Evolutionary conservation across 371 early-diverging fungal genomes (phyloP).

Genomic region (Amoeboaphelidium occidentale): DNA sequence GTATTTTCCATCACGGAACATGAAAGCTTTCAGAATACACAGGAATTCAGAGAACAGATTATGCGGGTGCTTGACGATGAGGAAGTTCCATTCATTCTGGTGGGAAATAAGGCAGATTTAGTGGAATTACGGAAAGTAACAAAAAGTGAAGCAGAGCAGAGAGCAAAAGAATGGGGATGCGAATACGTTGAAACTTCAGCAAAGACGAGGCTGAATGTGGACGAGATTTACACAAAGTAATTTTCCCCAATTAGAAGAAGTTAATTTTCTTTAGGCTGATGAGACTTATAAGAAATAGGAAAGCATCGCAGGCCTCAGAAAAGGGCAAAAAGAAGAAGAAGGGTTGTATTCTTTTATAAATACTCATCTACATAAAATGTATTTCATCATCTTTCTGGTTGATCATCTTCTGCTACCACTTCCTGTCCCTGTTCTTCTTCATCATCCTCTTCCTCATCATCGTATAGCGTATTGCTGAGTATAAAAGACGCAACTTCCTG

Average conservation of each 20-base stretch:
- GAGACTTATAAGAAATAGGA: too few relatives aligned
- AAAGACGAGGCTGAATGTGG: conserved; percentile 63
- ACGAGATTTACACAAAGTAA: conserved; percentile 59
- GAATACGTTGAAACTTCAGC: conserved; percentile 62
- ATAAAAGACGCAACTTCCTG: too few relatives aligned
- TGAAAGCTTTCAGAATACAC: conserved; percentile 52
- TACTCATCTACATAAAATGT: background rate
- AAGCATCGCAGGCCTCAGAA: too few relatives aligned
- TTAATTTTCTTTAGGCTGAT: too few relatives aligned
- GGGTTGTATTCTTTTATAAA: too few relatives aligned
- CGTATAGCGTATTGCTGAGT: too few relatives aligned
- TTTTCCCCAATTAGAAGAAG: too few relatives aligned
- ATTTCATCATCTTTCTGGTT: background rate
- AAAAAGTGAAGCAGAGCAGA: conserved; percentile 31
- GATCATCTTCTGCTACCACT: background rate
- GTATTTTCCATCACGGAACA: conserved; percentile 61
- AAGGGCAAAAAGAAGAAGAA: too few relatives aligned
- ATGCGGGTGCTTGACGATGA: conserved; percentile 44
- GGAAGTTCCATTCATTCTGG: conserved; percentile 48
- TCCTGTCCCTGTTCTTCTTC: background rate
- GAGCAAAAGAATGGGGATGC: conserved; percentile 52
- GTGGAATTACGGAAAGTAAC: conserved; percentile 34
- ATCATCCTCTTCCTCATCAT: background rate
- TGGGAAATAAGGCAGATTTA: conserved; percentile 71
- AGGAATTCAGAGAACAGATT: conserved; percentile 47